A percentile compares a stretch with the other conserved stretches of the same genome.
Conservation (phyloP, 2,329 filamentous ascomycete genomes). For the Pseudogymnoascus sp. region DNA sequence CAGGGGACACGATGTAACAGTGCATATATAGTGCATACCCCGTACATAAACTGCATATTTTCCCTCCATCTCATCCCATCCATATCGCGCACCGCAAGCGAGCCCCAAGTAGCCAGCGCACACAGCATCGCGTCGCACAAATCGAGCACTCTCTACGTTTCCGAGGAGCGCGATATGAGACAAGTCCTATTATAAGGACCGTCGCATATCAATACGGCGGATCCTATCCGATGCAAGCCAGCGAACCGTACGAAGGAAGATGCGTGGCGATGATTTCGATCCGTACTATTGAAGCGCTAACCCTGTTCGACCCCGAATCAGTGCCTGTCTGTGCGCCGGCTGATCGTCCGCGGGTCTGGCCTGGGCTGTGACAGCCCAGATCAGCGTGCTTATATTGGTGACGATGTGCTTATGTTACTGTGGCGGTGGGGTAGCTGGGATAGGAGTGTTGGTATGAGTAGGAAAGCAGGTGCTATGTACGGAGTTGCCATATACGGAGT, state of each 20-base stretch:
- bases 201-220: background rate
- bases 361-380: background rate
- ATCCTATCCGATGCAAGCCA: background rate
- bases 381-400: background rate
- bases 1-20: background rate
- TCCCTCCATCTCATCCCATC: background rate
- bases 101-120: background rate
- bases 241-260: background rate
- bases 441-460: background rate
- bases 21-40: background rate
- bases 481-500: background rate
- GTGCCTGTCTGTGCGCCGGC: background rate
- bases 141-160: background rate
- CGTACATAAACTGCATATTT: conserved; percentile 1
- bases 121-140: conserved; percentile 2
- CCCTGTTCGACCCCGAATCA: background rate
- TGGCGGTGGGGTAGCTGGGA: background rate
- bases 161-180: background rate
- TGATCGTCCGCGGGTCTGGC: background rate
- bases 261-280: background rate
- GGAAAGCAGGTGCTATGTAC: background rate
- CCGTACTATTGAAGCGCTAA: background rate
- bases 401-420: background rate
- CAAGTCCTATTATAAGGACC: background rate
- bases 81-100: background rate